Evolutionary conservation across 2,329 filamentous ascomycete species (phyloP), one percentile per base, ranked within the genome.

Genomic region (Herpotrichia juniperi): DNA sequence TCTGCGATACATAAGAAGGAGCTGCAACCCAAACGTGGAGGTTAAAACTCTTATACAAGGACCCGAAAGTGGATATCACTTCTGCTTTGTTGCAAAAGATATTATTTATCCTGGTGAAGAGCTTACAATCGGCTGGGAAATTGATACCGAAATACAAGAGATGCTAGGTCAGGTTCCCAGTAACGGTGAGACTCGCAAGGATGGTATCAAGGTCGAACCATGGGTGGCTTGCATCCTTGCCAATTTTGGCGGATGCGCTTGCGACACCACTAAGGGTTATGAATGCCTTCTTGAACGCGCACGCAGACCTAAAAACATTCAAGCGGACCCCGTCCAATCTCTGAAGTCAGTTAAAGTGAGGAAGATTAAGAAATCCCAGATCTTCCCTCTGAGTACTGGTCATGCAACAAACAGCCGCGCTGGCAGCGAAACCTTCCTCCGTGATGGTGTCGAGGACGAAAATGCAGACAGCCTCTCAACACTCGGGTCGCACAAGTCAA

Each of bases 1-100:
- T 30, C 87, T 94, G 51, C 89, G 94, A 39, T 97, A 94, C 69
- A 87, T 96, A n/a, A 86, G 94, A 50, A 86, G 93, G 59, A 97
- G 94, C 65, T 99, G 94, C 77, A 86, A 85, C 55, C 91, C 94
- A 1, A 99, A 97, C 67, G 86, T 94, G 16, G 83, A 84, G 25
- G 80, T 97, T 63, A 93, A 94, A 69, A 96, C 93, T 0, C 90
- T 92, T 59, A 84, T 97, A 42, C 90, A 90, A 1, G 87, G 86
- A 42, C 82, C 83, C 3, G 87, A 70, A 50, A 66, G 64, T 47
- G 67, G 86, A 1, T 96, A 93, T 67, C 91, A 94, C 68, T 96
- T 97, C 72, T 97, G 93, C 84, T 87, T 97, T 57, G 86, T 96
- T 53, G 92, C 91, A 63, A 90, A 90, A 62, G 84, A 89, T 47